These are phyloP conservation scores for Tripterygium wilfordii DNA, from an alignment of 177 flowering plant species.

Conservation along the genomic window DNA sequence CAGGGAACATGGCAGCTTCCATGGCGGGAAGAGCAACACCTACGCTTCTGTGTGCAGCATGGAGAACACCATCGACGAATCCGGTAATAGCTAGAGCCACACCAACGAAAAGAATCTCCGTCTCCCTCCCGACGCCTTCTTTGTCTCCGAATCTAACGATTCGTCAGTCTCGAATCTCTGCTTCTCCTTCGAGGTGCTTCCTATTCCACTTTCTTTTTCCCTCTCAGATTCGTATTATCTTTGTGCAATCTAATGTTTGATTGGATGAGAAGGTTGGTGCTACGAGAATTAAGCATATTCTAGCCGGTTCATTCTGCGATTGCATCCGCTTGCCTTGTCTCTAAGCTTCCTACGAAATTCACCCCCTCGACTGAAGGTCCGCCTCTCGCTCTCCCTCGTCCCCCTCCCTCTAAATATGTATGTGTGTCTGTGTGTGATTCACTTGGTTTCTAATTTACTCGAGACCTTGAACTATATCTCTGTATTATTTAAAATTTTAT, in stretches of 20 bases:
- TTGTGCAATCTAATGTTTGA: not conserved
- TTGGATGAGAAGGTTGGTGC: slow-evolving; percentile 12
- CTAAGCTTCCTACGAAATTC: slow-evolving; percentile 36
- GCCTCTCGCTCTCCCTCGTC: not conserved
- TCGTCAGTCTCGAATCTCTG: not conserved
- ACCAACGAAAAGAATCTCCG: not conserved
- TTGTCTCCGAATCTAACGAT: not conserved
- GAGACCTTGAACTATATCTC: not conserved
- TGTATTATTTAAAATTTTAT: not conserved
- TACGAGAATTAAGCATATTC: slow-evolving; percentile 24
- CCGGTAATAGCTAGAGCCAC: not conserved
- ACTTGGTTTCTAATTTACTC: not conserved
- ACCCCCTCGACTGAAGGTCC: too few relatives aligned
- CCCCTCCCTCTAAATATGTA: too few relatives aligned
- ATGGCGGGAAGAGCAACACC: slow-evolving; percentile 1
- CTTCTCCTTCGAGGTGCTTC: not conserved
- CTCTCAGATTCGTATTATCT: not conserved
- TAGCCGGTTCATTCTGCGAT: slow-evolving; percentile 23
- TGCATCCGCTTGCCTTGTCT: slow-evolving; percentile 41
- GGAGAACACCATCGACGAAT: not conserved
- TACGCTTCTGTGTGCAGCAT: not conserved
- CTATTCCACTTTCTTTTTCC: too few relatives aligned
- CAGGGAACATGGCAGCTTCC: not conserved
- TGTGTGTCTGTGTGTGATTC: not conserved
- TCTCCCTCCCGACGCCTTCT: not conserved